Base-by-base conservation (phyloP, 192 early-diverging fungal genomes). In the Entomortierella parvispora region DNA sequence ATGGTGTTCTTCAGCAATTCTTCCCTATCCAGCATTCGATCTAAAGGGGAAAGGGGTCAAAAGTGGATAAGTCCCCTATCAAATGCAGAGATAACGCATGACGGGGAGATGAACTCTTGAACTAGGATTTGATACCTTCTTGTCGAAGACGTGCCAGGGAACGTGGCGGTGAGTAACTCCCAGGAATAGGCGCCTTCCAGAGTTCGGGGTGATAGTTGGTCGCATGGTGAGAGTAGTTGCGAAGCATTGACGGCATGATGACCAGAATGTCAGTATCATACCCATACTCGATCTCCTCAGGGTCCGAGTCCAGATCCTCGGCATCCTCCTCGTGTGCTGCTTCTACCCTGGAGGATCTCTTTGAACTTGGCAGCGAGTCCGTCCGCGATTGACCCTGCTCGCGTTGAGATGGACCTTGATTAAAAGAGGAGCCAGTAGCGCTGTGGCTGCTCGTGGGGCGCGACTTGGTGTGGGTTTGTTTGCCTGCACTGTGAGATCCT, bases 161-260 rank as follows among this genome's bases (percentile, higher is more conserved):
- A 0, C 62, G 12, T n/a, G 63, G 71, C 4, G 64, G 22, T 6
- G 64, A 34, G 45, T 57, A 49, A 1, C 60, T 49, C 0, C 61
- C 65, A 17, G 74, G 74, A 29, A 63, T 58, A 11, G 65, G 65
- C n/a, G 70, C 22, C 10, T 54, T 33, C 74, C 74, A 77, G 2
- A 77, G 66, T 22, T 77, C 74, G 0, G 74, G 74, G 26, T 77
- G 74, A 15, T 77, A 77, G 26, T 77, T 77, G 53, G 74, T 77
- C 2, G 74, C 74, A 53, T 77, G 74, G 23, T 77, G 74, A 42
- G 65, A 68, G 29, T 77, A 77, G 42, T 77, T 49, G 28, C 66
- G 74, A 26, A 77, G 33, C 74, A 77, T 77, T 0, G 74, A 59
- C 0, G 74, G 74, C 74, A 77, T 77, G 55, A 77, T 77, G 23